phyloP scores from a whole-genome alignment of 2,329 filamentous ascomycete genomes.

The Magnaporthales sp. region DNA sequence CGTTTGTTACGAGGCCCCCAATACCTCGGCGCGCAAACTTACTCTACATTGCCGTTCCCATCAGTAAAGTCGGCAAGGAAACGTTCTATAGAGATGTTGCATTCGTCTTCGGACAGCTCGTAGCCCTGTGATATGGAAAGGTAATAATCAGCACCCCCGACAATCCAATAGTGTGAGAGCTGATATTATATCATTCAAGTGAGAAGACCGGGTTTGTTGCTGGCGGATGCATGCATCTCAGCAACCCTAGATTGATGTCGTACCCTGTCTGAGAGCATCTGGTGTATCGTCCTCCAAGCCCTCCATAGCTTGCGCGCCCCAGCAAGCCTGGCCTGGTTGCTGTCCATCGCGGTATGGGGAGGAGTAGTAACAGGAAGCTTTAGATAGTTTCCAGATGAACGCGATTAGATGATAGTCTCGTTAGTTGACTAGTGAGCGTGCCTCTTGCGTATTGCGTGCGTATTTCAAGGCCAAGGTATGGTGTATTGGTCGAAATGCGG shows the following conservation, averaged over 20 bases:
- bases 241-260: slow-evolving; percentile 19
- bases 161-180: background rate
- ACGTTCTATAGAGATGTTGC: slow-evolving; percentile 74
- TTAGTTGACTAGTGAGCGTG: background rate
- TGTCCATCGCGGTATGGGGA: no score
- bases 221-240: background rate
- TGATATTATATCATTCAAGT: background rate
- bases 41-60: slow-evolving; percentile 69
- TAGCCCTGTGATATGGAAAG: slow-evolving; percentile 59
- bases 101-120: slow-evolving; percentile 80
- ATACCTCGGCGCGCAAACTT: slow-evolving; percentile 24
- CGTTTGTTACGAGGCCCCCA: background rate
- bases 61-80: slow-evolving; percentile 68
- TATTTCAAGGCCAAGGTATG: background rate
- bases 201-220: background rate
- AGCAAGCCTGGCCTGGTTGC: slow-evolving; percentile 34
- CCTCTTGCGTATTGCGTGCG: background rate
- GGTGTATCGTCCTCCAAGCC: slow-evolving; percentile 84
- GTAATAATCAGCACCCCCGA: background rate
- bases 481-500: background rate
- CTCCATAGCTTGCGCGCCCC: slow-evolving; percentile 72
- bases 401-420: background rate
- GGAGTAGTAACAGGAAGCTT: no score
- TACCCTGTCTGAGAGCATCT: slow-evolving; percentile 91
- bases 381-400: slow-evolving; percentile 19